These are phyloP conservation scores for Apiospora malaysiana DNA, from an alignment of 2,329 filamentous ascomycete species.

Conservation along the genomic window DNA sequence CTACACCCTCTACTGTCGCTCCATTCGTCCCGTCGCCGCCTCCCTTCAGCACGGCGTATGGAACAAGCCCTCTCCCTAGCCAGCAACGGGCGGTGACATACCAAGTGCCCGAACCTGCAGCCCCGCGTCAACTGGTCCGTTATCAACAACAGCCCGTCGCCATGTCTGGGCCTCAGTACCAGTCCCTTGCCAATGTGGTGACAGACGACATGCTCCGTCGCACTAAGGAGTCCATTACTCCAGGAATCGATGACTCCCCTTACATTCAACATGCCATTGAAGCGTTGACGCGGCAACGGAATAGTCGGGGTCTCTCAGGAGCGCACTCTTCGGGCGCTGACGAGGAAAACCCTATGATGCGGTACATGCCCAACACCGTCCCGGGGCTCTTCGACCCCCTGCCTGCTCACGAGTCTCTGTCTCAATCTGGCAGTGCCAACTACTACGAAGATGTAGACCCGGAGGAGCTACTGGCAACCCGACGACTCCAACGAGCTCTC, in stretches of 20 bases:
- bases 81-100: constrained; percentile 36
- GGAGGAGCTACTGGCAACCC: constrained; percentile 22
- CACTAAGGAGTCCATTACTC: constrained; percentile 63
- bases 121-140: constrained; percentile 37
- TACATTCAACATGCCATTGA: constrained; percentile 92
- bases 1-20: constrained; percentile 42
- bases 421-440: constrained; percentile 14
- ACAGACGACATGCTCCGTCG: constrained; percentile 59
- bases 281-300: constrained; percentile 78
- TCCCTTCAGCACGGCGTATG: constrained; percentile 50
- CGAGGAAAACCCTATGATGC: constrained; percentile 29
- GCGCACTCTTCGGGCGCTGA: constrained; percentile 30
- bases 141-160: constrained; percentile 48
- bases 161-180: constrained; percentile 40
- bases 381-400: constrained; percentile 29
- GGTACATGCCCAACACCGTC: constrained; percentile 30
- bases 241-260: constrained; percentile 82
- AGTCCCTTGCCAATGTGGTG: constrained; percentile 42
- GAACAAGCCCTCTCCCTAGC: constrained; percentile 47
- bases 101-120: constrained; percentile 31
- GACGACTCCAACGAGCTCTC: constrained; percentile 18
- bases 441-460: constrained; percentile 15
- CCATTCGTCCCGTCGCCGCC: constrained; percentile 48
- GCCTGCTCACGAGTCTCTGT: constrained; percentile 8
- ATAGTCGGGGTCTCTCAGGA: constrained; percentile 47